These are phyloP conservation scores for Tylopilus felleus DNA, from an alignment of 768 basidiomycete species.

Conservation along the genomic window DNA sequence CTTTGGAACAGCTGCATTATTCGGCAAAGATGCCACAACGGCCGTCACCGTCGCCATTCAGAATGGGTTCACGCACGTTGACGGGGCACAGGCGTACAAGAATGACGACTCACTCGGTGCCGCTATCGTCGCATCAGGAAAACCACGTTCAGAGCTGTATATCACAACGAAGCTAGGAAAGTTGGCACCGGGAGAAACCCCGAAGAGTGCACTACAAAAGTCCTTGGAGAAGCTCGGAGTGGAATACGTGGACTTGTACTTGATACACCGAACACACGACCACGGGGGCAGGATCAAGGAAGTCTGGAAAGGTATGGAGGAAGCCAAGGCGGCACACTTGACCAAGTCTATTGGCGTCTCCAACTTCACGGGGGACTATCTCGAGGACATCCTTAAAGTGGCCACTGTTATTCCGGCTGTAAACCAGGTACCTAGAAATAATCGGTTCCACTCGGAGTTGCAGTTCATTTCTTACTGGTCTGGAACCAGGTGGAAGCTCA, in stretches of 20 bases:
- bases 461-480: neutral
- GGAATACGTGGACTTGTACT: conserved; percentile 59
- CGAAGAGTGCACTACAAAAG: conserved; percentile 45
- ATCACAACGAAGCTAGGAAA: conserved; percentile 55
- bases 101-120: conserved; percentile 54
- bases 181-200: conserved; percentile 39
- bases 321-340: conserved; percentile 41
- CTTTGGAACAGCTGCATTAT: conserved; percentile 62
- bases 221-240: conserved; percentile 54
- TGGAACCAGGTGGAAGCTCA: conserved; percentile 48
- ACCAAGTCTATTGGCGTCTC: conserved; percentile 49
- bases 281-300: conserved; percentile 44
- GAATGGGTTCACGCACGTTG: conserved; percentile 58
- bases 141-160: conserved; percentile 52
- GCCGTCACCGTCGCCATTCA: conserved; percentile 47
- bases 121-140: conserved; percentile 49
- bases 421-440: conserved; percentile 49
- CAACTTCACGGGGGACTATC: conserved; percentile 44
- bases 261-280: conserved; percentile 49
- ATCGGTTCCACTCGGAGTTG: neutral
- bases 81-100: conserved; percentile 57
- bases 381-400: conserved; percentile 42
- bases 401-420: conserved; percentile 48
- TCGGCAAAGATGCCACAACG: conserved; percentile 38
- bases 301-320: conserved; percentile 62